A percentile compares a stretch with the other conserved stretches of the same genome.
Evolutionary conservation across 2,329 filamentous ascomycete species (phyloP).

Genomic region (Samsoniella hepiali): DNA sequence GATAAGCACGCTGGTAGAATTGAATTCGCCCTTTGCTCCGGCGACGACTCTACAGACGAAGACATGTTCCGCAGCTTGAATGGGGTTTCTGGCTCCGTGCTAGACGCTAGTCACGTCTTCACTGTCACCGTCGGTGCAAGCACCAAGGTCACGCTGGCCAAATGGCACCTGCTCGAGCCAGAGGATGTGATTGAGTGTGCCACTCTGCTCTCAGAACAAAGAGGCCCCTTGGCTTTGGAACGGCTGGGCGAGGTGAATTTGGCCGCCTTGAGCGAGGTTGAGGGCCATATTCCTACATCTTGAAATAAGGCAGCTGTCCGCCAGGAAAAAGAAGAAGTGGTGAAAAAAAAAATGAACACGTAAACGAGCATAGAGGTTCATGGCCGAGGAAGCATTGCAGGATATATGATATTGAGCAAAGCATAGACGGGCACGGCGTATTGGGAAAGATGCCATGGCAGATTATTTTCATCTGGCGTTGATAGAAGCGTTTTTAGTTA

Average conservation of each 20-base stretch:
- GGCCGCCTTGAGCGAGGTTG: slow-evolving; percentile 51
- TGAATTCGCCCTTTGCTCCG: slow-evolving; percentile 86
- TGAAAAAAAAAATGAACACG: neutral
- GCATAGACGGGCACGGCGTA: slow-evolving; percentile 18
- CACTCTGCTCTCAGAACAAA: slow-evolving; percentile 51
- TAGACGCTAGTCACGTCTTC: slow-evolving; percentile 66
- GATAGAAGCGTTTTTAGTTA: slow-evolving; percentile 14
- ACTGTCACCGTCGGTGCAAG: slow-evolving; percentile 89
- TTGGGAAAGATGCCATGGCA: slow-evolving; percentile 6
- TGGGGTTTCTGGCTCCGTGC: slow-evolving; percentile 52
- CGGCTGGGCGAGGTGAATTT: slow-evolving; percentile 52
- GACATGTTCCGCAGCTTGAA: slow-evolving; percentile 89
- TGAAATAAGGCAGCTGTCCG: neutral
- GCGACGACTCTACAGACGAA: slow-evolving; percentile 97
- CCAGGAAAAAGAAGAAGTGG: neutral
- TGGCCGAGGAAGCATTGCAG: slow-evolving; percentile 14
- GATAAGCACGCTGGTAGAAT: slow-evolving; percentile 50
- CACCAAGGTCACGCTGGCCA: slow-evolving; percentile 86
- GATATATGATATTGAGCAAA: slow-evolving; percentile 17
- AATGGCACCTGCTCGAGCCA: slow-evolving; percentile 86
- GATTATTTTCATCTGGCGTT: slow-evolving; percentile 14
- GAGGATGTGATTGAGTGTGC: slow-evolving; percentile 76
- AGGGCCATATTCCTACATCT: slow-evolving; percentile 46
- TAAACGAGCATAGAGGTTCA: neutral
- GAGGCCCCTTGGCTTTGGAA: slow-evolving; percentile 34